Evolutionary conservation across 371 early-diverging fungal species (phyloP).

Genomic region (Phascolomyces articulosus): DNA sequence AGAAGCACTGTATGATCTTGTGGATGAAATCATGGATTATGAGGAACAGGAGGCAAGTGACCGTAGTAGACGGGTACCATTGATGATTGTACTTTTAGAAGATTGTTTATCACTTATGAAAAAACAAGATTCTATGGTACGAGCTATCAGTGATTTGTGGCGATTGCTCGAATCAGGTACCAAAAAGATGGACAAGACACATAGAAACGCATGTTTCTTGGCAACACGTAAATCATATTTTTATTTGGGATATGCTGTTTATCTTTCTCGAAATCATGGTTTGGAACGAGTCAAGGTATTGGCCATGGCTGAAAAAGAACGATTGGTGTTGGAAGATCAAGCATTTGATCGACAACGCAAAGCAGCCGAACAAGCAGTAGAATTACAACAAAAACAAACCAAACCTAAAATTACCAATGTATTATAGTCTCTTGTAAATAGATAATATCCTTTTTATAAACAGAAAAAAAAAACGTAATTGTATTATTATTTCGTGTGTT

Average conservation of each 20-base stretch:
- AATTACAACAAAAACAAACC: background rate
- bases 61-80: background rate
- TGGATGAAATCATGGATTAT: background rate
- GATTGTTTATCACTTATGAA: constrained; percentile 20
- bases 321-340: background rate
- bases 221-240: constrained; percentile 35
- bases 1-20: constrained; percentile 16
- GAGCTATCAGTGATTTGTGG: constrained; percentile 31
- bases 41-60: background rate
- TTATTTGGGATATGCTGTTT: constrained; percentile 24
- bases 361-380: background rate
- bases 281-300: background rate
- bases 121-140: constrained; percentile 1
- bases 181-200: constrained; percentile 11
- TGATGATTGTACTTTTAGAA: constrained; percentile 19
- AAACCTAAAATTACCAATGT: background rate
- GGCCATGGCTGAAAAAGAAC: background rate
- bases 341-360: background rate
- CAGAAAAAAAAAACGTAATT: background rate
- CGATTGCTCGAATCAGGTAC: constrained; percentile 19
- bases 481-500: no score
- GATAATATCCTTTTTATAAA: no score
- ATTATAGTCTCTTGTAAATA: no score
- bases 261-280: background rate
- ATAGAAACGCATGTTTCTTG: constrained; percentile 6